Evolutionary conservation across 495 filamentous ascomycete species (phyloP), one percentile per base, ranked within the genome.

Genomic region (Lasiosphaeria hispida): DNA sequence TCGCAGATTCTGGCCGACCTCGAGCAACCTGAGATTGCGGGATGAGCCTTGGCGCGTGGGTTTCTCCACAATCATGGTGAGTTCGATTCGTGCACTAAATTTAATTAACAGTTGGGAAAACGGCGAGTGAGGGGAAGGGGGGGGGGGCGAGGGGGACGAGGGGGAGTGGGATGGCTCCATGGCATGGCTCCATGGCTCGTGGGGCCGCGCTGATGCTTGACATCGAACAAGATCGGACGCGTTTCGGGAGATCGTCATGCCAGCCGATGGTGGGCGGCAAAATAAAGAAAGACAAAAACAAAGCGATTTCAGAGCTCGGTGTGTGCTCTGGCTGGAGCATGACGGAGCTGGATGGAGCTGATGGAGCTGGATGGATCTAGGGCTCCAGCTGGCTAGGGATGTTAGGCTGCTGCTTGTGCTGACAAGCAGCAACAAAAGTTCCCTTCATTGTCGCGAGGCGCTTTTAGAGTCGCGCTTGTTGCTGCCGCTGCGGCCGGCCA

Each of bases 31-130:
- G n/a, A 41, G 50, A 56, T 19, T 53, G 47, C 48, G 53, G 53
- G 59, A 61, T 51, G 35, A 35, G 56, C 33, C 59, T 57, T 61
- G 59, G 59, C 59, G 48, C 11, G 58, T 41, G 53, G 53, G 17
- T 41, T 48, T 41, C 53, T 56, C 53, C 53, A 56, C 53, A 56
- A 43, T 43, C 41, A 23, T 55, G 53, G 23, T 41, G 11, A 4
- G 39, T 41, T 15, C 39, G 39, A 41, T 48, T 38, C 33, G 48
- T 42, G 50, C 49, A 41, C 49, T 55, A 42, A 47, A 44, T 10
- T 35, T 36, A 17, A 52, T 30, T 30, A 39, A 13, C 39, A 52
- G 34, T 18, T 5, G 17, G 10, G 4, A 11, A 7, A 38, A 19
- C 14, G 23, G 35, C 37, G 41, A 10, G 19, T 40, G 37, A 52